phyloP scores from a whole-genome alignment of 2,329 filamentous ascomycete species.

The Tolypocladium cylindrosporum region DNA sequence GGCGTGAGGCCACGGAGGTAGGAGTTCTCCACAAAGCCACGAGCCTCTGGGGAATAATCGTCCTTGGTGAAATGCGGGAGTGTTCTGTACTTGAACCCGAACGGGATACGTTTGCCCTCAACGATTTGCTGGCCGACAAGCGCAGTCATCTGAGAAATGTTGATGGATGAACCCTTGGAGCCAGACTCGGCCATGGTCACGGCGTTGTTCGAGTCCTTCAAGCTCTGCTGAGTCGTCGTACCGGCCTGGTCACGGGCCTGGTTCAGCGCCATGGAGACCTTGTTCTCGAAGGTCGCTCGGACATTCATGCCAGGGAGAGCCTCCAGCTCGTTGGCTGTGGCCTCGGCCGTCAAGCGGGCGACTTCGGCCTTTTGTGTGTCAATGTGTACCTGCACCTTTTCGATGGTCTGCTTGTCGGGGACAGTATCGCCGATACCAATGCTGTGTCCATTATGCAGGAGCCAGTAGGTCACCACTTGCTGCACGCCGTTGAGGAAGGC shows the following conservation, averaged over 20 bases:
- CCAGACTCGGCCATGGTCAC: conserved; percentile 94
- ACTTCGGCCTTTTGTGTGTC: conserved; percentile 75
- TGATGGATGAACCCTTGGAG: conserved; percentile 98
- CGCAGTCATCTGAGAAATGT: conserved; percentile 99
- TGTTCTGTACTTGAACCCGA: conserved; percentile 97
- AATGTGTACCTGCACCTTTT: conserved; percentile 75
- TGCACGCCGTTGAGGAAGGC: conserved; percentile 94
- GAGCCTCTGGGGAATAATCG: conserved; percentile 92
- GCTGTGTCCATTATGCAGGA: conserved; percentile 91
- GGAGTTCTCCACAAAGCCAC: conserved; percentile 97
- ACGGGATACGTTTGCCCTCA: conserved; percentile 97
- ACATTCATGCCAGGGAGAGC: conserved; percentile 97
- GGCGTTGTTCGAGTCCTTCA: conserved; percentile 94
- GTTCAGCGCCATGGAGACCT: conserved; percentile 89
- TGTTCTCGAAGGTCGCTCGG: conserved; percentile 94
- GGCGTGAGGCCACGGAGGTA: conserved; percentile 93
- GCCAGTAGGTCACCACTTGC: conserved; percentile 93
- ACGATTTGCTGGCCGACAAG: conserved; percentile 97
- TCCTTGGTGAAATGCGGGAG: conserved; percentile 98
- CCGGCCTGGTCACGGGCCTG: conserved; percentile 93
- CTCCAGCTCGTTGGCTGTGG: conserved; percentile 81
- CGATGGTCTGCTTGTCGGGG: conserved; percentile 75
- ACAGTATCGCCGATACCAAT: conserved; percentile 98
- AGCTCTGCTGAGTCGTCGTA: conserved; percentile 79
- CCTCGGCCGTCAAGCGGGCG: conserved; percentile 60